These are phyloP conservation scores for Curvularia sp. DNA, from an alignment of 2,329 filamentous ascomycete genomes.

Conservation along the genomic window DNA sequence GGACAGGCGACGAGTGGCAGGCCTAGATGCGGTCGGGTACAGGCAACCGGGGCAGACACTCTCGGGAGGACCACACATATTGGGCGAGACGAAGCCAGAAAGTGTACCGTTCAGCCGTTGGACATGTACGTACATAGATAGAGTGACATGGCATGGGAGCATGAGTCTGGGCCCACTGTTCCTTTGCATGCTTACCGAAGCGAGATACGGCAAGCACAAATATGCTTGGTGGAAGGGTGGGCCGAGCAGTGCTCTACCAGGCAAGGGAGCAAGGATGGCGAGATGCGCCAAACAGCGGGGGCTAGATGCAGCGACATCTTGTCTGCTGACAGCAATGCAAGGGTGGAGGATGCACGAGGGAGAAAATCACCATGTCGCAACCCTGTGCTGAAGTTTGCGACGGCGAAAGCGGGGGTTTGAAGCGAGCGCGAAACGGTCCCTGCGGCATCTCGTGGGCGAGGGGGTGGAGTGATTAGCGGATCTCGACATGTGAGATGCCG, in stretches of 20 bases:
- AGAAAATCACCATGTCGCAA: slow-evolving; percentile 9
- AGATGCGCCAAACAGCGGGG: slow-evolving; percentile 9
- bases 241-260: background rate
- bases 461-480: slow-evolving; percentile 3
- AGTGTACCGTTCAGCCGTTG: slow-evolving; percentile 9
- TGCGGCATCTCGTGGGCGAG: background rate
- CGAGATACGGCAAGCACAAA: slow-evolving; percentile 23
- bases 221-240: slow-evolving; percentile 22
- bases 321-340: slow-evolving; percentile 23
- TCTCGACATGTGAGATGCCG: slow-evolving; percentile 10
- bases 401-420: slow-evolving; percentile 15
- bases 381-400: slow-evolving; percentile 3
- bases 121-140: background rate
- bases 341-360: slow-evolving; percentile 5
- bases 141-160: slow-evolving; percentile 8
- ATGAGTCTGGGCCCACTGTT: background rate
- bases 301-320: slow-evolving; percentile 11
- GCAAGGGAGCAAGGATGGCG: slow-evolving; percentile 10
- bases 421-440: slow-evolving; percentile 23
- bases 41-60: slow-evolving; percentile 14
- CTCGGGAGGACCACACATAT: slow-evolving; percentile 2
- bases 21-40: slow-evolving; percentile 20
- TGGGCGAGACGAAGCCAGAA: background rate
- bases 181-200: slow-evolving; percentile 12
- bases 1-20: slow-evolving; percentile 17